Conservation (phyloP, 768 basidiomycete genomes). For the Obba rivulosa region DNA sequence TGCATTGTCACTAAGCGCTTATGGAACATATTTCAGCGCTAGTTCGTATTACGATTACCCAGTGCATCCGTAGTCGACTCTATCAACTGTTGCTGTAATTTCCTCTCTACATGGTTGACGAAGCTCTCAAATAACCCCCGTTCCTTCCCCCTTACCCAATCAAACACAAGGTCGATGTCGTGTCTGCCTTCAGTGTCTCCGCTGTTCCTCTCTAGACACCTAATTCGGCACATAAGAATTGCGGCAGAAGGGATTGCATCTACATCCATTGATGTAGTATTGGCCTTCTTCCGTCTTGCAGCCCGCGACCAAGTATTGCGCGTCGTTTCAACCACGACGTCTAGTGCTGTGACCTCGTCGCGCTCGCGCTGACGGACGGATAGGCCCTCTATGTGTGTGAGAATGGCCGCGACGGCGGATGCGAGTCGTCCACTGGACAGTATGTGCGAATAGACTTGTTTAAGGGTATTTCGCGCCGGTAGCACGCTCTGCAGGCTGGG, state of each 20-base stretch:
- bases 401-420: constrained; percentile 21
- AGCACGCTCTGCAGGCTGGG: constrained; percentile 45
- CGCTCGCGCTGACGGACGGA: not conserved
- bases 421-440: constrained; percentile 5
- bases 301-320: constrained; percentile 66
- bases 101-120: constrained; percentile 56
- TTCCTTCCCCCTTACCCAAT: constrained; percentile 62
- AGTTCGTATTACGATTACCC: too few relatives aligned
- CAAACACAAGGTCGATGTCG: constrained; percentile 34
- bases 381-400: constrained; percentile 31
- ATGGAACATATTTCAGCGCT: too few relatives aligned
- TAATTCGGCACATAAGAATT: constrained; percentile 20
- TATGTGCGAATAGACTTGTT: constrained; percentile 29
- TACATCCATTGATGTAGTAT: constrained; percentile 2
- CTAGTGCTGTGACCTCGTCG: not conserved
- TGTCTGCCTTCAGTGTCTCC: constrained; percentile 1
- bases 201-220: constrained; percentile 11
- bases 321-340: constrained; percentile 8
- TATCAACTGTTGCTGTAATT: too few relatives aligned
- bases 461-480: constrained; percentile 54
- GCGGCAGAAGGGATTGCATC: not conserved
- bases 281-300: constrained; percentile 46
- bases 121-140: constrained; percentile 61
- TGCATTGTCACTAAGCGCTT: too few relatives aligned
- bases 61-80: too few relatives aligned